Evolutionary conservation across 1,284 basidiomycete species (phyloP).

Genomic region (Ustilago tritici): DNA sequence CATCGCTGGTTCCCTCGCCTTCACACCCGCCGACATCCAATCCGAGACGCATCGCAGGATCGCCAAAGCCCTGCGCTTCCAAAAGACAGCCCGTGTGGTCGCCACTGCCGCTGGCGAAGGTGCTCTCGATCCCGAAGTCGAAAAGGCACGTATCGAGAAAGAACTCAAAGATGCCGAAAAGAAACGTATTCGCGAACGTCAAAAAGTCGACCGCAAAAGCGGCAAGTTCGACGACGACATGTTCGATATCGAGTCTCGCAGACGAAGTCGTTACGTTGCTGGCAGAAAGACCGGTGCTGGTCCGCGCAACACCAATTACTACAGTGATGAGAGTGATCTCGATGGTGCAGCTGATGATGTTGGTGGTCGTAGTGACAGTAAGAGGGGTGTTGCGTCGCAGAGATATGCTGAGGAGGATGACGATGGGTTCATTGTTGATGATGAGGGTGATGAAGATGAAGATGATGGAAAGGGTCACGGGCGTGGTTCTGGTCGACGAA

Average conservation of each 20-base stretch:
- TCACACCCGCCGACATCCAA: conserved; percentile 88
- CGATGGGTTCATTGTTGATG: conserved; percentile 66
- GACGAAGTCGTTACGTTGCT: conserved; percentile 36
- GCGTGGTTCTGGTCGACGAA: conserved; percentile 20
- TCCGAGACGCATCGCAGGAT: conserved; percentile 88
- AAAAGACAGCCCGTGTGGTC: conserved; percentile 79
- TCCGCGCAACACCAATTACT: conserved; percentile 54
- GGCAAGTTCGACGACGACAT: conserved; percentile 58
- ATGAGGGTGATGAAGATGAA: conserved; percentile 56
- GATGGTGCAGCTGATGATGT: conserved; percentile 39
- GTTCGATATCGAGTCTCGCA: conserved; percentile 52
- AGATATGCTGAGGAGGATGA: conserved; percentile 60
- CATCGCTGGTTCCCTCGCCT: conserved; percentile 83
- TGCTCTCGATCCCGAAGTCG: conserved; percentile 73
- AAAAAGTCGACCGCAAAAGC: conserved; percentile 50
- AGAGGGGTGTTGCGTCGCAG: conserved; percentile 29
- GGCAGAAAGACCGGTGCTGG: conserved; percentile 47
- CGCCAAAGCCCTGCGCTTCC: conserved; percentile 84
- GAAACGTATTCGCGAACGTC: conserved; percentile 60
- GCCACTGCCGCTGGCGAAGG: conserved; percentile 51
- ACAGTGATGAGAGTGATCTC: conserved; percentile 61
- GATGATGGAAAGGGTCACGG: conserved; percentile 31
- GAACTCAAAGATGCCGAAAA: conserved; percentile 64
- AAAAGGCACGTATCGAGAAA: conserved; percentile 72
- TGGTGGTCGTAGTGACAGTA: conserved; percentile 33